Percentiles rank a stretch among this genome's conserved stretches.
Evolutionary conservation across 768 basidiomycete genomes (phyloP).

Genomic region (Trichaptum fuscoviolaceum): DNA sequence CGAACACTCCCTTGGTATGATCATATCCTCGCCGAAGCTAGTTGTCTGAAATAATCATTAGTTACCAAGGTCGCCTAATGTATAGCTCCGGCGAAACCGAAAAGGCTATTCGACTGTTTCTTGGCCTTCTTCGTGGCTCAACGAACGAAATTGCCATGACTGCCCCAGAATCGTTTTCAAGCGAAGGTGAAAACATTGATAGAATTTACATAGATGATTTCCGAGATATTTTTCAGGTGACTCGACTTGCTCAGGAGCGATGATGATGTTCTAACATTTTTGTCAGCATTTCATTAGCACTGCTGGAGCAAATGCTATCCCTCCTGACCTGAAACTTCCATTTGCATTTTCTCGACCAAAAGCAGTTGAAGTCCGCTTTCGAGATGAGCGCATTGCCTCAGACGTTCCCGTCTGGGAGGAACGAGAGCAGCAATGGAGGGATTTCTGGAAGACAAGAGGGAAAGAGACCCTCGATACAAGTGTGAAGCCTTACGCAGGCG

Average conservation of each 20-base stretch:
- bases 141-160: slow-evolving; percentile 7
- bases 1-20: slow-evolving; percentile 71
- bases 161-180: background rate
- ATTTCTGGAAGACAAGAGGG: slow-evolving; percentile 52
- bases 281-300: slow-evolving; percentile 68
- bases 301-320: slow-evolving; percentile 37
- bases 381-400: slow-evolving; percentile 41
- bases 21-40: background rate
- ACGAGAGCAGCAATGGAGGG: slow-evolving; percentile 60
- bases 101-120: slow-evolving; percentile 72
- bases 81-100: slow-evolving; percentile 87
- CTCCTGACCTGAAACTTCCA: slow-evolving; percentile 53
- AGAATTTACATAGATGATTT: slow-evolving; percentile 85
- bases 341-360: slow-evolving; percentile 58
- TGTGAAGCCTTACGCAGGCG: slow-evolving; percentile 58
- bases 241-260: background rate
- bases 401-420: slow-evolving; percentile 51
- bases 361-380: slow-evolving; percentile 53
- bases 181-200: slow-evolving; percentile 33
- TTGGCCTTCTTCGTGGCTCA: slow-evolving; percentile 60
- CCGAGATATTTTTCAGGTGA: slow-evolving; percentile 71
- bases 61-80: slow-evolving; percentile 64
- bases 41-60: slow-evolving; percentile 5
- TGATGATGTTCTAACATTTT: slow-evolving; percentile 2
- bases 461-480: slow-evolving; percentile 48